Percentiles rank a stretch among this genome's conserved stretches.
phyloP scores from a whole-genome alignment of 1,139 yeast species.

The Suhomyces taliae region DNA sequence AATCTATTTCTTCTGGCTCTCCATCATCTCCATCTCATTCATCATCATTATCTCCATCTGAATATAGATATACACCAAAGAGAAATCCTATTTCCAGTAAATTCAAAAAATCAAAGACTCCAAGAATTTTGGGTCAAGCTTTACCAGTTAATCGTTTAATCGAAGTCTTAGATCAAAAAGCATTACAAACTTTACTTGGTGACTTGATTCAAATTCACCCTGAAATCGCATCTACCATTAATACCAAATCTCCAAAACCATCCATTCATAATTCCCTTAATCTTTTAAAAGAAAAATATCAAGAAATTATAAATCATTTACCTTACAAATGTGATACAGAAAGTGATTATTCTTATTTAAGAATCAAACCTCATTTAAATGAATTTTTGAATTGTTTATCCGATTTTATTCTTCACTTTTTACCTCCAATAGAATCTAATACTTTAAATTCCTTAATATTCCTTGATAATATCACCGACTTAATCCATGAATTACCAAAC shows the following conservation, averaged over 20 bases:
- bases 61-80: slow-evolving; percentile 8
- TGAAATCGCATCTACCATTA: slow-evolving; percentile 54
- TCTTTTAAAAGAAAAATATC: slow-evolving; percentile 49
- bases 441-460: slow-evolving; percentile 61
- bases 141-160: slow-evolving; percentile 62
- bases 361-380: slow-evolving; percentile 71
- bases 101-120: slow-evolving; percentile 38
- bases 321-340: slow-evolving; percentile 76
- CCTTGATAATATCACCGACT: slow-evolving; percentile 62
- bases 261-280: slow-evolving; percentile 52
- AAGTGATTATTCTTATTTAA: slow-evolving; percentile 83
- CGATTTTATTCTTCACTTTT: slow-evolving; percentile 74
- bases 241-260: slow-evolving; percentile 58
- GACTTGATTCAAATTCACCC: slow-evolving; percentile 61
- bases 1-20: slow-evolving; percentile 1
- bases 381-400: slow-evolving; percentile 77
- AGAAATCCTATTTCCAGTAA: slow-evolving; percentile 7
- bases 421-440: slow-evolving; percentile 74
- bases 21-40: slow-evolving; percentile 4
- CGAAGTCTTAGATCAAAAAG: slow-evolving; percentile 62
- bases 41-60: background rate
- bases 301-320: slow-evolving; percentile 47
- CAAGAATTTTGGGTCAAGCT: slow-evolving; percentile 47
- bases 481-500: slow-evolving; percentile 69
- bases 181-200: slow-evolving; percentile 53